Conservation (phyloP, 2,329 filamentous ascomycete species). For the Pestalotiopsis sp. region DNA sequence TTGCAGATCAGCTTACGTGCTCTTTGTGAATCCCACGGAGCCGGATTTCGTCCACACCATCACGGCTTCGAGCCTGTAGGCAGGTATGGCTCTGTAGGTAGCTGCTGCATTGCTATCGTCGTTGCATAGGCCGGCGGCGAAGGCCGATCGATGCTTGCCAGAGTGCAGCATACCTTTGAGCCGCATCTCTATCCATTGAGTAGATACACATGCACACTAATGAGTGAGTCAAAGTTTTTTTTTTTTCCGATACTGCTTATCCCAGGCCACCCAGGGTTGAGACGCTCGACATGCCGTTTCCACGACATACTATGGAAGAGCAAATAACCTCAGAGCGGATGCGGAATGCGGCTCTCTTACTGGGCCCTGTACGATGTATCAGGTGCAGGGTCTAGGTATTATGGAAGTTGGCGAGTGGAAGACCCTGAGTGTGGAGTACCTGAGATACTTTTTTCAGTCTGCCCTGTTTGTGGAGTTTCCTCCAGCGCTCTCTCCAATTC, state of each 20-base stretch:
- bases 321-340: not conserved
- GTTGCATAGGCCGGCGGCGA: not conserved
- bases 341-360: slow-evolving; percentile 12
- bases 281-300: not conserved
- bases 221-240: no score
- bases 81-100: not conserved
- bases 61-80: not conserved
- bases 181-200: not conserved
- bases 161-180: not conserved
- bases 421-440: not conserved
- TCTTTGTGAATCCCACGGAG: not conserved
- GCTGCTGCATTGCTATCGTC: not conserved
- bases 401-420: not conserved
- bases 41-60: not conserved
- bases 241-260: no score
- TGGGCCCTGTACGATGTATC: slow-evolving; percentile 13
- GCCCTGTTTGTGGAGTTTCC: slow-evolving; percentile 15
- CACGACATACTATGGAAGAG: not conserved
- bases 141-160: not conserved
- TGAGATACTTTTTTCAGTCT: not conserved
- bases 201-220: not conserved
- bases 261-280: not conserved
- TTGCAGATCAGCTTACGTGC: not conserved
- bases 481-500: not conserved
- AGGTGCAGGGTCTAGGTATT: slow-evolving; percentile 2